phyloP scores from a whole-genome alignment of 2,329 filamentous ascomycete species.

The Blastomyces parvus region DNA sequence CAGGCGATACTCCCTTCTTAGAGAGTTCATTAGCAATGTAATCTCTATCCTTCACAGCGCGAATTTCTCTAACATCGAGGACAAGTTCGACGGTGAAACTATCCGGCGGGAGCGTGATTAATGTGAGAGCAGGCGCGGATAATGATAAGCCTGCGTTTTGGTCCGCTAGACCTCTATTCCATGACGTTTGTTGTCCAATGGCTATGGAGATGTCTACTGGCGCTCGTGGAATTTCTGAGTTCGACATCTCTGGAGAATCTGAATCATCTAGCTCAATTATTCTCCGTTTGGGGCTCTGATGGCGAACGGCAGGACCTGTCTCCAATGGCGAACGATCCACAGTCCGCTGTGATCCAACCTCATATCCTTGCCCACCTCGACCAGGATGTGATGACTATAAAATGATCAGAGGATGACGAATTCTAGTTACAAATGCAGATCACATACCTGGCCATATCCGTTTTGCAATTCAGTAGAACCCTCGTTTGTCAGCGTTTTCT shows the following conservation, averaged over 20 bases:
- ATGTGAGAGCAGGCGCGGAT: constrained; percentile 34
- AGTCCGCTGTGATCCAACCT: not conserved
- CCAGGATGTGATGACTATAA: not conserved
- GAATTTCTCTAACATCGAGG: constrained; percentile 65
- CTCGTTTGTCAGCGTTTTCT: constrained; percentile 36
- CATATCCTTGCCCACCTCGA: not conserved
- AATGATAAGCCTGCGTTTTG: not conserved
- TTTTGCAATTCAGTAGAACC: constrained; percentile 1
- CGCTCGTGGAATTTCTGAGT: not conserved
- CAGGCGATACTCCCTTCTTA: constrained; percentile 55
- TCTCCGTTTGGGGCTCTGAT: not conserved
- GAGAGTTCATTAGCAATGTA: constrained; percentile 65
- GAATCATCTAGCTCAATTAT: constrained; percentile 3
- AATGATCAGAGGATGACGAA: not conserved
- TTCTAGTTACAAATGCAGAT: not conserved
- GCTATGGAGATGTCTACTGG: not conserved
- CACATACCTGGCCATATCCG: constrained; percentile 4
- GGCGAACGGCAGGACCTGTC: not conserved
- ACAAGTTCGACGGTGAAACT: constrained; percentile 64
- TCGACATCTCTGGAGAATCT: not conserved
- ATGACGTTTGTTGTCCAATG: not conserved
- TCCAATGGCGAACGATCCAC: not conserved
- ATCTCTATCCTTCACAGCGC: constrained; percentile 61
- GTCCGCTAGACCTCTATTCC: not conserved
- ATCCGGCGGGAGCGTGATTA: constrained; percentile 53